A percentile compares a stretch with the other conserved stretches of the same genome.
Evolutionary conservation across 1,284 basidiomycete genomes (phyloP).

Genomic region (Somion occarium): DNA sequence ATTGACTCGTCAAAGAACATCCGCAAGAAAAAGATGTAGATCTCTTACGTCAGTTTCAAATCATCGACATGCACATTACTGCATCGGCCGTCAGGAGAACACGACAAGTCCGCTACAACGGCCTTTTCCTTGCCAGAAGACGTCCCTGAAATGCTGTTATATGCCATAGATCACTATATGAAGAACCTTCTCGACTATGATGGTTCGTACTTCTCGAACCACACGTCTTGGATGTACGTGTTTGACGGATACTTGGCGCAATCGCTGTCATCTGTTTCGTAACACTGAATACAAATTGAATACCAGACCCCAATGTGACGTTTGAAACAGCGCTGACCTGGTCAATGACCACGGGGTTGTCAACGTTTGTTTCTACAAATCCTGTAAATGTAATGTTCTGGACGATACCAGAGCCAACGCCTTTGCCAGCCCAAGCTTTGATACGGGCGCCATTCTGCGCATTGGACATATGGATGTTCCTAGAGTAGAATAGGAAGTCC

Average conservation of each 20-base stretch:
- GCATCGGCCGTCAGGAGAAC: constrained; percentile 48
- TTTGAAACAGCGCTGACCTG: constrained; percentile 21
- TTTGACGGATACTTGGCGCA: constrained; percentile 32
- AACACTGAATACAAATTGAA: constrained; percentile 28
- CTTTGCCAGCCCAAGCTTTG: constrained; percentile 38
- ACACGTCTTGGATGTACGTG: constrained; percentile 44
- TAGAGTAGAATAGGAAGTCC: constrained; percentile 5
- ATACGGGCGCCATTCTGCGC: constrained; percentile 48
- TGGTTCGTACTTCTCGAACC: constrained; percentile 39
- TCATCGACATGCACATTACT: constrained; percentile 45
- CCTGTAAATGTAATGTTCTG: constrained; percentile 37
- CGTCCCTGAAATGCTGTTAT: constrained; percentile 48
- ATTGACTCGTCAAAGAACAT: neutral
- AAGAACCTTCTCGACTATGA: neutral
- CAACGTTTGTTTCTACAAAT: constrained; percentile 35
- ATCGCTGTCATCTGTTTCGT: constrained; percentile 25
- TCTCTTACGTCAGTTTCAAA: constrained; percentile 32
- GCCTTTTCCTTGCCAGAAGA: constrained; percentile 41
- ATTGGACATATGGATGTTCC: constrained; percentile 43
- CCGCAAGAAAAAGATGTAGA: neutral
- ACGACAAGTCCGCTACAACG: constrained; percentile 50
- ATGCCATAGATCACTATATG: no score
- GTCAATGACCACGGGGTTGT: constrained; percentile 39
- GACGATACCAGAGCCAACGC: constrained; percentile 30
- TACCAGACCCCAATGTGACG: neutral